Base-by-base conservation (phyloP, 768 basidiomycete species). In the Tylopilus felleus region DNA sequence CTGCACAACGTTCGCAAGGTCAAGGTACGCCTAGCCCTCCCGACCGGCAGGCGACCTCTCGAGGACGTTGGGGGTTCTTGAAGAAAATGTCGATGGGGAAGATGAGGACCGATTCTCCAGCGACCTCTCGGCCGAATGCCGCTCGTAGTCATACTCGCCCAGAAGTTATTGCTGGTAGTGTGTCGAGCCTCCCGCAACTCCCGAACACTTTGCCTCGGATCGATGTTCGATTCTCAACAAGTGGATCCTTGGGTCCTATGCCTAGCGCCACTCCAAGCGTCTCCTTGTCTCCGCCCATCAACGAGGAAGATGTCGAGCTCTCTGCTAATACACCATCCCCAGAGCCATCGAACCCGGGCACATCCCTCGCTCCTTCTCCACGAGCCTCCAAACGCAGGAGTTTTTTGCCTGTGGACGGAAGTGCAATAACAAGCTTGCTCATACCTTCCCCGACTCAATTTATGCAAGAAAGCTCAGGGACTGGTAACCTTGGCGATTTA, bases 51-150 rank as follows among this genome's bases (percentile, higher is more conserved):
- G 41, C 47, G 22, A 21, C 50, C 28, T 52, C 66, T 36, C 68
- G 71, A 69, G 84, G 85, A 49, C 85, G 90, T 52, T 96, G 95
- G 94, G 93, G 94, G 4, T 96, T 98, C 75, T 75, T 98, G 55
- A 93, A 94, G 75, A 98, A 98, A 75, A 97, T 98, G 93, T 96
- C 93, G 7, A 96, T 95, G 92, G 88, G 93, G 14, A 92, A 89
- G 70, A 87, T 96, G 75, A 84, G 83, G 62, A 59, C 74, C n/a
- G 90, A 91, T 44, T 71, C 79, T 16, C 78, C 84, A 27, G 64
- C 56, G 3, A 27, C 55, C 42, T 63, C 77, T 7, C 73, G 78
- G 27, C 68, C 74, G 10, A 73, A 70, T 38, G 72, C 71, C 61
- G 70, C 60, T 60, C 69, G 59, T 42, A 51, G 49, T 46, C 67